A percentile compares a stretch with the other conserved stretches of the same genome.
These are phyloP conservation scores for Sporothrix pallida DNA, from an alignment of 2,329 filamentous ascomycete species.

Conservation along the genomic window DNA sequence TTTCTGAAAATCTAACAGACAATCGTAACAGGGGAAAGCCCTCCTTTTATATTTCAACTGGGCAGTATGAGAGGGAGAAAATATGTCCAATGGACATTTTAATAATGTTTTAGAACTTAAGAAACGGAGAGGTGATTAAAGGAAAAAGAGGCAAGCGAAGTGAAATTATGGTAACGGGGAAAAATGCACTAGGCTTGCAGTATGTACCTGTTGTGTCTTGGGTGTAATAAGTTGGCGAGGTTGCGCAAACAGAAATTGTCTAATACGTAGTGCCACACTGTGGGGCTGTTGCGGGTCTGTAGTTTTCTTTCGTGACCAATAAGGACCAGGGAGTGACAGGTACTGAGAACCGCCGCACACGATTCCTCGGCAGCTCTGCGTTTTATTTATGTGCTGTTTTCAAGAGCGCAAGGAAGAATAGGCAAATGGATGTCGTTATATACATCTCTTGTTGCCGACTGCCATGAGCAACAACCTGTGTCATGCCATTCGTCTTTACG, in stretches of 20 bases:
- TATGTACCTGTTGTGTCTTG: too few species aligned
- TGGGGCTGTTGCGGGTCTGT: neutral
- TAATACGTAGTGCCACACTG: neutral
- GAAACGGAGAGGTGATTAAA: neutral
- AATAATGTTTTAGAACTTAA: neutral
- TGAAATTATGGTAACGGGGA: neutral
- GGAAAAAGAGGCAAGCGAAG: neutral
- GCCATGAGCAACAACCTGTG: neutral
- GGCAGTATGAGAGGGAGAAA: neutral
- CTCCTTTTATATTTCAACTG: neutral
- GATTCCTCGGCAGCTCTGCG: neutral
- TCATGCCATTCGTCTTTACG: neutral
- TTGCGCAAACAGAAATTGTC: neutral
- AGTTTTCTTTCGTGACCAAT: neutral
- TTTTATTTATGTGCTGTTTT: neutral
- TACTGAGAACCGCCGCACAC: neutral
- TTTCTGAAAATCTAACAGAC: neutral
- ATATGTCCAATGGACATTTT: neutral
- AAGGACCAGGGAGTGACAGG: conserved; percentile 4
- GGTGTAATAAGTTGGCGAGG: too few species aligned
- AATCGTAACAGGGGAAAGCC: neutral
- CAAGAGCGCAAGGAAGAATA: neutral
- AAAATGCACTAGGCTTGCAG: neutral
- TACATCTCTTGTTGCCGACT: neutral
- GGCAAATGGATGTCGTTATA: neutral